Conservation (phyloP, 768 basidiomycete species). For the Amylocystis lapponica region DNA sequence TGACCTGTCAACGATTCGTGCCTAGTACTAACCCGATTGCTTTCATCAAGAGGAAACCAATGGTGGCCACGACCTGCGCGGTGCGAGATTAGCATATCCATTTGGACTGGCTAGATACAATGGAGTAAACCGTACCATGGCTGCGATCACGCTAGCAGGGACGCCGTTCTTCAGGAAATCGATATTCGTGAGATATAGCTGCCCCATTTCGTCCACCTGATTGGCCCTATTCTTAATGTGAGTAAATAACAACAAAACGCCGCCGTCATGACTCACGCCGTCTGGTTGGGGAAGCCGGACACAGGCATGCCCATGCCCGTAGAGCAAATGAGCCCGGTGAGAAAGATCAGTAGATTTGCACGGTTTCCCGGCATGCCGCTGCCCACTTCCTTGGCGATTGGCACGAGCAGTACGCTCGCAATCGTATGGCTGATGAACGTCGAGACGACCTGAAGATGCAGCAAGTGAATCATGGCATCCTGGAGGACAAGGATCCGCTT, state of each 20-base stretch:
- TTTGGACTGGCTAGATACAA: conserved; percentile 3
- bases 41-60: conserved; percentile 77
- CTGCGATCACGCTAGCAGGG: conserved; percentile 88
- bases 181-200: conserved; percentile 74
- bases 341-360: conserved; percentile 82
- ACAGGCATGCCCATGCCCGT: conserved; percentile 98
- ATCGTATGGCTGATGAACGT: conserved; percentile 98
- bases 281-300: conserved; percentile 98
- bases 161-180: conserved; percentile 95
- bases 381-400: conserved; percentile 90
- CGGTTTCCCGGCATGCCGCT: conserved; percentile 63
- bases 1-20: too few relatives aligned
- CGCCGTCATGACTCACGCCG: conserved; percentile 61
- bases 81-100: conserved; percentile 2
- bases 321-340: conserved; percentile 89
- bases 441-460: conserved; percentile 78
- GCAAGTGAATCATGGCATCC: too few relatives aligned
- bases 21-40: conserved; percentile 54
- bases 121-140: conserved; percentile 47
- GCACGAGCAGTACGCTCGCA: conserved; percentile 93
- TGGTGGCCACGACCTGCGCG: conserved; percentile 71
- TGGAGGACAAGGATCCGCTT: conserved; percentile 1
- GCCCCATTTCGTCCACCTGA: conserved; percentile 92
- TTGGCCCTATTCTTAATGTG: conserved; percentile 53
- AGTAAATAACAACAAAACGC: conserved; percentile 5